Evolutionary conservation across 2,329 filamentous ascomycete genomes (phyloP).

Genomic region (Neonectria ditissima): DNA sequence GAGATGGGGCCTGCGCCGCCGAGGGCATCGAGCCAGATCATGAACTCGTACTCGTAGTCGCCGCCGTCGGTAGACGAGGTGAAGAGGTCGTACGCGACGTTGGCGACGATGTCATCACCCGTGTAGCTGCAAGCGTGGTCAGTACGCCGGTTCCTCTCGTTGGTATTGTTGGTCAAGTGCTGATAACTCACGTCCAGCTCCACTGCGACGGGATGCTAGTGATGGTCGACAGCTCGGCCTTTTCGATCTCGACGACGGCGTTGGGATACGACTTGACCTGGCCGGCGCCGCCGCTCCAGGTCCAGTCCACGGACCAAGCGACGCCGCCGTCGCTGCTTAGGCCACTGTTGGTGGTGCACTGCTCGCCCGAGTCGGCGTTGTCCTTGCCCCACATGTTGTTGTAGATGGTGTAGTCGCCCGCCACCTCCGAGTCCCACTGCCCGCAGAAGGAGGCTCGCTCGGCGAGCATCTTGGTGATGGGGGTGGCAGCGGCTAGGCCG

Average conservation of each 20-base stretch:
- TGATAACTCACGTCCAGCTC: conserved; percentile 46
- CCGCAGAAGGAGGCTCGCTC: conserved; percentile 31
- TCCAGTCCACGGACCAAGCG: conserved; percentile 55
- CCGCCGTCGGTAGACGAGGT: conserved; percentile 58
- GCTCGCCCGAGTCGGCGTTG: conserved; percentile 48
- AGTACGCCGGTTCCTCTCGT: not conserved
- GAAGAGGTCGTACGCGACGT: conserved; percentile 72
- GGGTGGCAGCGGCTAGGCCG: conserved; percentile 25
- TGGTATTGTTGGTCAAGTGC: not conserved
- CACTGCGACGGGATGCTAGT: conserved; percentile 49
- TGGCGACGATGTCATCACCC: conserved; percentile 60
- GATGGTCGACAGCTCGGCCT: conserved; percentile 46
- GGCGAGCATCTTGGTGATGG: conserved; percentile 8
- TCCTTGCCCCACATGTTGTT: conserved; percentile 57
- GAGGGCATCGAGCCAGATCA: conserved; percentile 40
- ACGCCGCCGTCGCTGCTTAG: conserved; percentile 48
- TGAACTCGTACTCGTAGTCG: conserved; percentile 58
- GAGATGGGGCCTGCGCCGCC: conserved; percentile 49
- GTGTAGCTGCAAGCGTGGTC: conserved; percentile 51
- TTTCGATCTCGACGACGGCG: conserved; percentile 50
- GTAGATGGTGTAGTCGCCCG: conserved; percentile 47
- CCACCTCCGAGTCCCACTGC: conserved; percentile 39
- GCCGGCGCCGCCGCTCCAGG: conserved; percentile 51
- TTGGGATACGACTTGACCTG: conserved; percentile 60
- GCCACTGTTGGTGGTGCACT: conserved; percentile 55